A percentile compares a stretch with the other conserved stretches of the same genome.
phyloP scores from a whole-genome alignment of 768 basidiomycete genomes.

The Lactarius pseudohatsudake region DNA sequence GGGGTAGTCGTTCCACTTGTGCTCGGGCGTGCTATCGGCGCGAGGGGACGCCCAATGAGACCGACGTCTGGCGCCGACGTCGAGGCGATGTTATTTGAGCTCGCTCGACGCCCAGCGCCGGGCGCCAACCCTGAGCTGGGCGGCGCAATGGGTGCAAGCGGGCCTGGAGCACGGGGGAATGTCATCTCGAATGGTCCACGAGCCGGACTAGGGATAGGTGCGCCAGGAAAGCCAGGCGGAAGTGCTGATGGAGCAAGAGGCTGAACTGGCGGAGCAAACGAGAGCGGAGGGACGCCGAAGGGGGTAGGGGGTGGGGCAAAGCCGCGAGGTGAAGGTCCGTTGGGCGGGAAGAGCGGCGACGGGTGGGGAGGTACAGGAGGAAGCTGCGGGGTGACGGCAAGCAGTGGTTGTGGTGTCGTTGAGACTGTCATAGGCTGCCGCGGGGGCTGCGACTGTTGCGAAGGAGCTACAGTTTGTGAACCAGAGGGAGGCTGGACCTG shows the following conservation, averaged over 20 bases:
- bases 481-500: conserved; percentile 36
- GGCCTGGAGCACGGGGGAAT: conserved; percentile 45
- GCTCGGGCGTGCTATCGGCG: conserved; percentile 68
- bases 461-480: conserved; percentile 31
- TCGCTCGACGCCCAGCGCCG: conserved; percentile 46
- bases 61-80: conserved; percentile 42
- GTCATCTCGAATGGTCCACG: conserved; percentile 50
- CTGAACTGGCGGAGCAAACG: conserved; percentile 47
- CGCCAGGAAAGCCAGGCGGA: conserved; percentile 51
- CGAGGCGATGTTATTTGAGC: conserved; percentile 57
- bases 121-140: conserved; percentile 47
- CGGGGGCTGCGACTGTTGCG: conserved; percentile 40
- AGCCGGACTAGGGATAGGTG: conserved; percentile 28
- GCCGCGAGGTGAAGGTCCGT: conserved; percentile 41
- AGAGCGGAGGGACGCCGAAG: conserved; percentile 44
- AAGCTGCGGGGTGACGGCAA: conserved; percentile 43
- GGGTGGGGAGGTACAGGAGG: conserved; percentile 22
- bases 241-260: conserved; percentile 55
- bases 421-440: conserved; percentile 48
- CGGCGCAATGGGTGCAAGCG: conserved; percentile 56
- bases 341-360: conserved; percentile 42
- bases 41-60: conserved; percentile 42
- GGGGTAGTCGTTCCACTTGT: conserved; percentile 41
- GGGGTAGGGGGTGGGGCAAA: conserved; percentile 48
- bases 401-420: conserved; percentile 49